A percentile compares a stretch with the other conserved stretches of the same genome.
Evolutionary conservation across 106 monocot species (phyloP).

Genomic region (Chionographis japonica): DNA sequence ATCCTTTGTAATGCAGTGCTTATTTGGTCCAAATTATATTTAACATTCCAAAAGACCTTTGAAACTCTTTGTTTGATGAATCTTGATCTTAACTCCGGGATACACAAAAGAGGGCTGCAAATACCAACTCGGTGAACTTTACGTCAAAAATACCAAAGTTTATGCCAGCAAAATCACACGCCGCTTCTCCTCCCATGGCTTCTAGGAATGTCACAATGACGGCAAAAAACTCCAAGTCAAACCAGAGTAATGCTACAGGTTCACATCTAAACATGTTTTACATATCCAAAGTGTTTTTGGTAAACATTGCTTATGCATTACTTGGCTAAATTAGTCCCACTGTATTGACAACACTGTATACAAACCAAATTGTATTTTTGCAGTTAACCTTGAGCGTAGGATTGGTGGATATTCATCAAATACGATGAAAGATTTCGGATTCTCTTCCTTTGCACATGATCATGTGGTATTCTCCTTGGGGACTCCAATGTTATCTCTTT

Average conservation of each 20-base stretch:
- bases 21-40: neutral
- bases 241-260: conserved; percentile 30
- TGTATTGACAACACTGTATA: no score
- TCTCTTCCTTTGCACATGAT: conserved; percentile 11
- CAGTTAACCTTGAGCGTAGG: conserved; percentile 29
- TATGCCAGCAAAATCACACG: conserved; percentile 8
- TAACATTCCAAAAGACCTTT: neutral
- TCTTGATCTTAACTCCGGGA: conserved; percentile 36
- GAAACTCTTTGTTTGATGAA: neutral
- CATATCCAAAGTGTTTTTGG: neutral
- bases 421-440: conserved; percentile 9
- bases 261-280: neutral
- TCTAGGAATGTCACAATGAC: conserved; percentile 13
- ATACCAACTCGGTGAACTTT: conserved; percentile 16
- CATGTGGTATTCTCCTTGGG: neutral
- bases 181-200: conserved; percentile 16
- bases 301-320: neutral
- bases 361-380: neutral
- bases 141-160: conserved; percentile 57
- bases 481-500: neutral
- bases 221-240: conserved; percentile 20
- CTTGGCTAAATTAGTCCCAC: neutral
- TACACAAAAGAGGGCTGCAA: conserved; percentile 55
- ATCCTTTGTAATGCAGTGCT: conserved; percentile 37
- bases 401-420: neutral